phyloP scores from a whole-genome alignment of 208 protist species.

The Endotrypanum monterogeii region DNA sequence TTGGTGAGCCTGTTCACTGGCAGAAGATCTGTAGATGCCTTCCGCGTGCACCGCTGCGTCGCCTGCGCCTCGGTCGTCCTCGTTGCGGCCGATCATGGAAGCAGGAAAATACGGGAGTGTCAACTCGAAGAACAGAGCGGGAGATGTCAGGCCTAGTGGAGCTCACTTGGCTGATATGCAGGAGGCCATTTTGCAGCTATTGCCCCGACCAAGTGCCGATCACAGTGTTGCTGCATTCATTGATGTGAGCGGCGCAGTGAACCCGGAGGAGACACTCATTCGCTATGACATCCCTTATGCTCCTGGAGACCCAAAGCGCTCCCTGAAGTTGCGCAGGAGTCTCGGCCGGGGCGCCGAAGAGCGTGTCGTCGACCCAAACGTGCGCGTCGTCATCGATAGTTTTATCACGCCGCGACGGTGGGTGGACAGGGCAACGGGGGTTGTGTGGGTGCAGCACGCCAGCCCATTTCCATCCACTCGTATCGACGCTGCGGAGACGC shows the following conservation, averaged over 20 bases:
- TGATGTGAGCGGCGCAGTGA: conserved; percentile 69
- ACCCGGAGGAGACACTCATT: conserved; percentile 62
- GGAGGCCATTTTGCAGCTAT: conserved; percentile 40
- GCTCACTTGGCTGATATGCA: conserved; percentile 7
- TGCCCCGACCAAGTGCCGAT: conserved; percentile 22
- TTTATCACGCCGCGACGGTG: conserved; percentile 87
- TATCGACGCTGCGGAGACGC: conserved; percentile 72
- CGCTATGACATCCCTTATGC: conserved; percentile 84
- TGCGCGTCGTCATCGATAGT: conserved; percentile 79
- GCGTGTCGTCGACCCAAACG: conserved; percentile 68
- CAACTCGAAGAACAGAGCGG: neutral
- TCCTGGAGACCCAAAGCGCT: conserved; percentile 57
- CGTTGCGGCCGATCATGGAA: neutral
- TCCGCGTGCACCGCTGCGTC: conserved; percentile 7
- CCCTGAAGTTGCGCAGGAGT: conserved; percentile 53
- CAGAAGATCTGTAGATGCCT: conserved; percentile 1
- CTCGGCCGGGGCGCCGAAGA: conserved; percentile 36
- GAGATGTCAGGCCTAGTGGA: neutral
- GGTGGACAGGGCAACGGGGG: conserved; percentile 46
- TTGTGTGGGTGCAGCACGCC: conserved; percentile 87
- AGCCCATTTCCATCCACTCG: conserved; percentile 66
- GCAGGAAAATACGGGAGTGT: neutral
- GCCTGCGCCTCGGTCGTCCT: conserved; percentile 1
- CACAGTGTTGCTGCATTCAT: conserved; percentile 36
- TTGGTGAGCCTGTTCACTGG: neutral